Base-by-base conservation (phyloP, 202 grass and related monocot species). In the Cymbopogon flexuosus region DNA sequence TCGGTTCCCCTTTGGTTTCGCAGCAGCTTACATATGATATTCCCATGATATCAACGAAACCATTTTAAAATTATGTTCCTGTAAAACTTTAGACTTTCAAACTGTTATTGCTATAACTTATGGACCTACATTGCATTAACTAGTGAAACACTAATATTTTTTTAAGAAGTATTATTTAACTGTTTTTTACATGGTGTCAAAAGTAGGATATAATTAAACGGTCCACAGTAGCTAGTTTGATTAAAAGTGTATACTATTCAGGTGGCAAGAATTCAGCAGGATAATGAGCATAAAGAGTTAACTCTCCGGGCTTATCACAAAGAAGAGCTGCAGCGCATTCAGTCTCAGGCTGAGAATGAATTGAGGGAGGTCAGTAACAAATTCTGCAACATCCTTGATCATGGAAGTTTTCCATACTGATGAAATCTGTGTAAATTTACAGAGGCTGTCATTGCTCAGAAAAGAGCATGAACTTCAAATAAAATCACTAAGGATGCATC, bases 401-500 rank as follows among this genome's bases (percentile, higher is more conserved):
- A 47, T 69, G n/a, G 22, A 40, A 14, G 64, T 31, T 79, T 43
- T 79, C 65, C 10, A 81, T 72, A 59, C 33, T 88, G 37, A 51
- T 72, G n/a, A 68, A 67, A 45, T 86, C 8, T 65, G 57, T 68
- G 58, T 24, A 71, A 87, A 75, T 76, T 83, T 85, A 52, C 63
- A 97, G 91, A 93, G 87, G 80, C 49, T 86, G 49, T 90, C 77
- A 40, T 87, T 62, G 61, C 87, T 93, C 59, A 90, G 87, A 66
- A 91, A 93, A 83, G 94, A 93, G 30, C 91, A 97, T 70, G 91
- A 97, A 65, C 78, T 86, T 79, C 88, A 94, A 90, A 89, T 94
- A 70, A 91, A 93, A 86, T 82, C 90, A 62, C 63, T 90, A 67
- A 93, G 75, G 68, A 73, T 93, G 51, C 82, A 91, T 52, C 84